These are phyloP conservation scores for Paramyrothecium roridum DNA, from an alignment of 2,329 filamentous ascomycete species.

Conservation along the genomic window DNA sequence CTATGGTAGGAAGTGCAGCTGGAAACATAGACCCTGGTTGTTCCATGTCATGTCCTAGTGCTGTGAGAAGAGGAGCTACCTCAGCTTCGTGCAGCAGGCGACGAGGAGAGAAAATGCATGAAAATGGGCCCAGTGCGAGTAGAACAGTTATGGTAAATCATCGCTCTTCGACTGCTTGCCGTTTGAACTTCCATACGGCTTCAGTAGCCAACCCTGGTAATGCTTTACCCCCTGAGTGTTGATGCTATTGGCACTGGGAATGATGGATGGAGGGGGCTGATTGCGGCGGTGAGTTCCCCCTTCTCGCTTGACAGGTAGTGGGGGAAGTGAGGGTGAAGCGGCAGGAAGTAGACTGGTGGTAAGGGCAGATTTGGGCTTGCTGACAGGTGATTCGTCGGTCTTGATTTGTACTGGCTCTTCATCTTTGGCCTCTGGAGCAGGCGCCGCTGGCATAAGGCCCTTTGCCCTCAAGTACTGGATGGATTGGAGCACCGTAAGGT, in stretches of 20 bases:
- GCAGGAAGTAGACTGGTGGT: slow-evolving; percentile 33
- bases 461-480: slow-evolving; percentile 63
- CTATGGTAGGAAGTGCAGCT: too few relatives aligned
- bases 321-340: slow-evolving; percentile 33
- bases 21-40: too few relatives aligned
- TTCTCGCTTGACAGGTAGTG: slow-evolving; percentile 29
- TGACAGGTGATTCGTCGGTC: background rate
- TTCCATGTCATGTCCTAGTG: too few relatives aligned
- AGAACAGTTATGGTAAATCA: slow-evolving; percentile 23
- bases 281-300: slow-evolving; percentile 27
- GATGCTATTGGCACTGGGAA: slow-evolving; percentile 26
- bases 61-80: background rate
- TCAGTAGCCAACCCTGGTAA: slow-evolving; percentile 33
- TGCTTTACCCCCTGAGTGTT: slow-evolving; percentile 26
- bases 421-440: slow-evolving; percentile 7
- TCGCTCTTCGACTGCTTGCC: slow-evolving; percentile 27
- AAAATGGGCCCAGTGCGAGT: background rate
- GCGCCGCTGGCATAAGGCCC: slow-evolving; percentile 41
- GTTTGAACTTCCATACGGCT: slow-evolving; percentile 30
- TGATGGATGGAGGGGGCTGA: slow-evolving; percentile 20
- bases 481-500: slow-evolving; percentile 62
- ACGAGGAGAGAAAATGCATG: background rate
- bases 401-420: slow-evolving; percentile 13
- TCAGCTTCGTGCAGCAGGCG: background rate
- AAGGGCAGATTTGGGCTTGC: slow-evolving; percentile 6